Percentiles rank a stretch among this genome's conserved stretches.
phyloP scores from a whole-genome alignment of 495 filamentous ascomycete species.

The Aspergillus indologenus region DNA sequence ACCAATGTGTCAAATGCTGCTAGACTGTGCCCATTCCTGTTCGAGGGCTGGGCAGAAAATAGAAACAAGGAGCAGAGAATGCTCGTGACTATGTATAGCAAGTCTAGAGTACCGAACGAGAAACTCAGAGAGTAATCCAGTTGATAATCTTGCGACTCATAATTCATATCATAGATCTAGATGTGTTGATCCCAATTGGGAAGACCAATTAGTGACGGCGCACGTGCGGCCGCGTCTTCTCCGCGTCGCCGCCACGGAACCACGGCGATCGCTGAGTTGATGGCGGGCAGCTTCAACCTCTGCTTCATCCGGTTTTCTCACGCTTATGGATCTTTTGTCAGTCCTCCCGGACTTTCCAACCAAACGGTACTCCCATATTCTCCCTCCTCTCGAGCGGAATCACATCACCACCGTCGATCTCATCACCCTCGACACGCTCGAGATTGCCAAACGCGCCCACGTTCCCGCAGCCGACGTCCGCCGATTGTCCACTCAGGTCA shows the following conservation, averaged over 20 bases:
- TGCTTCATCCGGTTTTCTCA: slow-evolving; percentile 8
- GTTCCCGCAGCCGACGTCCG: slow-evolving; percentile 76
- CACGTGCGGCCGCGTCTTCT: slow-evolving; percentile 10
- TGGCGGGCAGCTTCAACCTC: not conserved
- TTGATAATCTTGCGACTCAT: too few relatives aligned
- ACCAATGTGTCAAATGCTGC: too few relatives aligned
- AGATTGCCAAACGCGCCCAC: slow-evolving; percentile 83
- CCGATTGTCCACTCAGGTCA: slow-evolving; percentile 61
- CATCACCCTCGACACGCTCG: slow-evolving; percentile 75
- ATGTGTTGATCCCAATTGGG: too few relatives aligned
- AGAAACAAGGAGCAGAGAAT: too few relatives aligned
- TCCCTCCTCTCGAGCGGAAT: slow-evolving; percentile 75
- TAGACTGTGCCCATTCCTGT: too few relatives aligned
- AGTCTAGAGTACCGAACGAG: too few relatives aligned
- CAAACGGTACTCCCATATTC: slow-evolving; percentile 64
- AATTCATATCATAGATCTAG: too few relatives aligned
- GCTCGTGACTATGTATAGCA: too few relatives aligned
- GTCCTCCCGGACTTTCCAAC: slow-evolving; percentile 78
- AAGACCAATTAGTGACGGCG: not conserved
- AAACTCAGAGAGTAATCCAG: too few relatives aligned
- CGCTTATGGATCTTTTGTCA: slow-evolving; percentile 73
- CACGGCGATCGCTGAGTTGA: too few relatives aligned
- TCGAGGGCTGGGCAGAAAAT: too few relatives aligned
- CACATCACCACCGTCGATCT: slow-evolving; percentile 78
- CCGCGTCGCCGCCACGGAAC: not conserved